phyloP scores from a whole-genome alignment of 2,329 filamentous ascomycete genomes.

The Dactylellina sp. region DNA sequence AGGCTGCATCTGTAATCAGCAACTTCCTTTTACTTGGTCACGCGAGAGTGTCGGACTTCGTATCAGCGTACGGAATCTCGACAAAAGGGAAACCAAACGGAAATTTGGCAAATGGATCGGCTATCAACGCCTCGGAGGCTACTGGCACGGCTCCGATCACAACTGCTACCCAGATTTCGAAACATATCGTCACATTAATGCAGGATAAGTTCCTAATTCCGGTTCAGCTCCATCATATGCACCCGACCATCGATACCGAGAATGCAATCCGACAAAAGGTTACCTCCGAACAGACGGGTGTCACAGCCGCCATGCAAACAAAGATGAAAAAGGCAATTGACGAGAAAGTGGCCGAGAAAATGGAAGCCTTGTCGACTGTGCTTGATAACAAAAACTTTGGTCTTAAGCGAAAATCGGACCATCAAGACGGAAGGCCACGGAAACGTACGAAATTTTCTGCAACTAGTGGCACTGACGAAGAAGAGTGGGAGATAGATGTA shows the following conservation, averaged over 20 bases:
- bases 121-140: slow-evolving; percentile 55
- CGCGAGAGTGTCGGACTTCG: slow-evolving; percentile 65
- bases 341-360: slow-evolving; percentile 69
- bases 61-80: slow-evolving; percentile 59
- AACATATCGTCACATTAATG: slow-evolving; percentile 68
- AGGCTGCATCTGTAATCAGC: slow-evolving; percentile 59
- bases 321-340: slow-evolving; percentile 76
- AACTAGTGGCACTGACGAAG: slow-evolving; percentile 52
- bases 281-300: slow-evolving; percentile 68
- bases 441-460: slow-evolving; percentile 52
- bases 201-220: slow-evolving; percentile 76
- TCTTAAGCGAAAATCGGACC: slow-evolving; percentile 59
- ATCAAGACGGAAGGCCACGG: slow-evolving; percentile 60
- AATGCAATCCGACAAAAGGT: slow-evolving; percentile 67
- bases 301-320: slow-evolving; percentile 70
- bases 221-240: slow-evolving; percentile 71
- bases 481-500: slow-evolving; percentile 60
- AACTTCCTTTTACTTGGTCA: slow-evolving; percentile 61
- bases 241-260: slow-evolving; percentile 73
- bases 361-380: slow-evolving; percentile 68
- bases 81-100: slow-evolving; percentile 57
- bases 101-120: slow-evolving; percentile 58
- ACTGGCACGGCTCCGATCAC: slow-evolving; percentile 49
- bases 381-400: slow-evolving; percentile 65
- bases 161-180: slow-evolving; percentile 65